Base-by-base conservation (phyloP, 1,284 basidiomycete genomes). In the Schizopora paradoxa region DNA sequence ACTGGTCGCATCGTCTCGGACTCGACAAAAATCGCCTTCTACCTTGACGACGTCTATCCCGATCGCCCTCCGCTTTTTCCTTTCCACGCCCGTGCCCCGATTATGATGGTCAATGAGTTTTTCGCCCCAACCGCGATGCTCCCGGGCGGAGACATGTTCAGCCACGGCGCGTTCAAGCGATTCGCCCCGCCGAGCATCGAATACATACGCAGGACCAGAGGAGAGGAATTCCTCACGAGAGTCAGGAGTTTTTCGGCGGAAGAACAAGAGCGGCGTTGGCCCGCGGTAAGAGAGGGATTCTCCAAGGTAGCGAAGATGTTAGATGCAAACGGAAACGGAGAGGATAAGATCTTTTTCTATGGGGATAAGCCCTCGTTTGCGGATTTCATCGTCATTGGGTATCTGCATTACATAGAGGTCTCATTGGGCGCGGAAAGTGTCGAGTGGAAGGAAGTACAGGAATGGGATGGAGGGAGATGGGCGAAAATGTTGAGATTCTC, bases 391-490 rank as follows among this genome's bases (percentile, higher is more conserved):
- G 27, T 69, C 23, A 64, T 56, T 1, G 55, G 52, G 6, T 49
- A 45, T 13, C 33, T 70, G 26, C 44, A 59, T 2, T 67, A 60
- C 61, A 27, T 62, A n/a, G 62, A 55, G 48, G 47, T 52, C n/a
- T 38, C 62, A 2, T 54, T 60, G 29, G 67, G 64, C 0, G 61
- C 63, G 38, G 65, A 67, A 2, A 64, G 60, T 29, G 41, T 56
- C 40, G 61, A 68, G 49, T 73, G 72, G 71, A 56, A 56, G 50
- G 60, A 61, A 16, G 41, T 73, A 1, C 29, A 38, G 27, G 49
- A 34, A 2, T 67, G 63, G 64, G 54, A 68, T 51, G 61, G 56
- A 8, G 72, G 69, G 0, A 54, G 66, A 13, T 73, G 71, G 69
- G 61, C 32, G 8, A 56, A 44, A 36, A 56, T 67, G 5, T 35